phyloP scores from a whole-genome alignment of 1,139 yeast genomes.

The Sugiyamaella sp. region DNA sequence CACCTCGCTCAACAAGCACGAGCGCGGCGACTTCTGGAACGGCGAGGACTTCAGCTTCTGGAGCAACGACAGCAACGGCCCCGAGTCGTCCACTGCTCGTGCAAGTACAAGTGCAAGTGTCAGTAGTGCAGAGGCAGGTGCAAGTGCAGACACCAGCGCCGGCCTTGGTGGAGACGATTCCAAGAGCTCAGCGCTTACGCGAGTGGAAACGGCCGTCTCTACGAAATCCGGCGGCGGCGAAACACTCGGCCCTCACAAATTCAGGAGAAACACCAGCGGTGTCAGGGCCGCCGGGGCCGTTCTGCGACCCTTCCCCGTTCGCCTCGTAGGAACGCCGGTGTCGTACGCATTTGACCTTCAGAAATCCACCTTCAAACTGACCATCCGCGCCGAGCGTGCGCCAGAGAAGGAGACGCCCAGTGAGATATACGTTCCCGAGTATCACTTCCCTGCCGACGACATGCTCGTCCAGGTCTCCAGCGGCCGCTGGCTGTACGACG shows the following conservation, averaged over 20 bases:
- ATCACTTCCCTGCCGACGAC: constrained; percentile 61
- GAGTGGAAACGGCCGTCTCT: neutral
- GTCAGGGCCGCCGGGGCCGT: constrained; percentile 67
- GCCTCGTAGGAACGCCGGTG: constrained; percentile 56
- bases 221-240: neutral
- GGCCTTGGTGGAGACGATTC: neutral
- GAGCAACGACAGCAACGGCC: constrained; percentile 47
- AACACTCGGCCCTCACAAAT: neutral
- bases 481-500: constrained; percentile 59
- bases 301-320: constrained; percentile 69
- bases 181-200: neutral
- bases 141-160: neutral
- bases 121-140: neutral
- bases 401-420: constrained; percentile 48
- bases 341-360: constrained; percentile 59
- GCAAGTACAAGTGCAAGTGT: neutral
- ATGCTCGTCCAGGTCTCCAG: constrained; percentile 50
- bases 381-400: constrained; percentile 42
- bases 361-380: constrained; percentile 51
- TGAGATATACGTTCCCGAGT: constrained; percentile 63
- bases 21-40: constrained; percentile 87
- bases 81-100: too few species aligned
- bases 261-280: constrained; percentile 4
- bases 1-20: constrained; percentile 64
- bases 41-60: constrained; percentile 86